Base-by-base conservation (phyloP, 1,284 basidiomycete genomes). In the Stereum hirsutum region DNA sequence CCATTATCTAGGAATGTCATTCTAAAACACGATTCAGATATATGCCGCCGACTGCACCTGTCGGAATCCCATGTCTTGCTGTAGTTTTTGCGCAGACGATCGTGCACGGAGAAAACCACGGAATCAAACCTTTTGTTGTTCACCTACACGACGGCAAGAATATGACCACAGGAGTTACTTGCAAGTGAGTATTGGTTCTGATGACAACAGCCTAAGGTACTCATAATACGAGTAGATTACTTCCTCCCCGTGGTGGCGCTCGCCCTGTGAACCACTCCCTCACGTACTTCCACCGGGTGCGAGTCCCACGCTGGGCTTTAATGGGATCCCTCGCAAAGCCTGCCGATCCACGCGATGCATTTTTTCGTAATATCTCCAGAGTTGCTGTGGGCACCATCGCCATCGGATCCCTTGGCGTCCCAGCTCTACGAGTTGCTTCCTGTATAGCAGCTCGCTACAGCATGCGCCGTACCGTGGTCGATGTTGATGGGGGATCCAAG, bases 11-110 rank as follows among this genome's bases (percentile, higher is more conserved):
- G n/a, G n/a, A n/a, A n/a, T n/a, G n/a, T n/a, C n/a, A n/a, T n/a
- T n/a, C n/a, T n/a, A n/a, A n/a, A n/a, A n/a, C 14, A 15, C 2
- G 20, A n/a, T 24, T 17, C 28, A 70, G 68, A 45, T 68, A 57
- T 48, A 72, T 72, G 69, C 68, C 69, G 20, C 71, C 75, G 23
- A 71, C 76, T 1, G 70, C 68, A 1, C 76, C 75, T 6, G 54
- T 61, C n/a, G 67, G 67, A 2, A 63, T 74, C 23, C 58, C 71
- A 0, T 76, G 75, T 48, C 59, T 74, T n/a, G 74, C 71, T 19
- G 48, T 78, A 21, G 72, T 75, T 15, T 72, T 76, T 63, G 74
- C 75, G 8, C 64, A 65, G 33, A 58, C 77, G 17, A 67, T 76
- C 7, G 66, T 74, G 2, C 59, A 71, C 36, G 65, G 64, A 12